Evolutionary conservation across 2,329 filamentous ascomycete species (phyloP), one percentile per base, ranked within the genome.

Genomic region (Cordyceps javanica): DNA sequence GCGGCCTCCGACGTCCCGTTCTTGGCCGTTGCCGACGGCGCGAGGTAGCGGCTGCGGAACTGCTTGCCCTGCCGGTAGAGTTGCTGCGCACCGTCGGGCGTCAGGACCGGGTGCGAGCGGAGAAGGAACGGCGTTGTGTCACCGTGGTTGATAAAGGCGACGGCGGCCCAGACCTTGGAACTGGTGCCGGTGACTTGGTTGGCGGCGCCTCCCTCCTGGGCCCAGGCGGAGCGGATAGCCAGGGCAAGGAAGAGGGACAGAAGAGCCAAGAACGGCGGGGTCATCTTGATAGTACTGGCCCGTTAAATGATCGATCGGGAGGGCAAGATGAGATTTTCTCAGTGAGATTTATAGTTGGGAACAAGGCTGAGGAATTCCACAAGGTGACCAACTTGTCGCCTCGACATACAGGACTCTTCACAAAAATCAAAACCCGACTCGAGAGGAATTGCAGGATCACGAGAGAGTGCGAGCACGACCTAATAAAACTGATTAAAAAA

Each of bases 81-180:
- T 66, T 84, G 81, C 59, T 78, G 74, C 0, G 81, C 81, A 5
- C 82, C 82, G 3, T 75, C 62, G 0, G 81, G 78, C 2, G 81
- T 83, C 26, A 85, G 69, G 23, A 71, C 50, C 6, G 44, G 28
- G 30, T 62, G 65, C 11, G 69, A 66, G 5, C 66, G 60, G 7
- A 66, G 59, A 1, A 68, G 48, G 2, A 70, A 46, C 2, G 82
- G 81, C 5, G 75, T 80, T 41, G 73, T 78, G 64, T 85, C 82
- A 63, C 82, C 82, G 63, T 83, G 70, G 60, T 77, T 70, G 61
- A 82, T 62, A 65, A 75, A 80, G 25, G 73, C 75, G 44, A 78
- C 74, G 0, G 75, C 76, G 4, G 77, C 75, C 77, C 78, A 81
- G 52, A 82, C 74, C 26, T 70, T 75, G 51, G 74, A 70, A 39